A percentile compares a stretch with the other conserved stretches of the same genome.
phyloP scores from a whole-genome alignment of 495 filamentous ascomycete genomes.

The Hypoxylon crocopeplum region DNA sequence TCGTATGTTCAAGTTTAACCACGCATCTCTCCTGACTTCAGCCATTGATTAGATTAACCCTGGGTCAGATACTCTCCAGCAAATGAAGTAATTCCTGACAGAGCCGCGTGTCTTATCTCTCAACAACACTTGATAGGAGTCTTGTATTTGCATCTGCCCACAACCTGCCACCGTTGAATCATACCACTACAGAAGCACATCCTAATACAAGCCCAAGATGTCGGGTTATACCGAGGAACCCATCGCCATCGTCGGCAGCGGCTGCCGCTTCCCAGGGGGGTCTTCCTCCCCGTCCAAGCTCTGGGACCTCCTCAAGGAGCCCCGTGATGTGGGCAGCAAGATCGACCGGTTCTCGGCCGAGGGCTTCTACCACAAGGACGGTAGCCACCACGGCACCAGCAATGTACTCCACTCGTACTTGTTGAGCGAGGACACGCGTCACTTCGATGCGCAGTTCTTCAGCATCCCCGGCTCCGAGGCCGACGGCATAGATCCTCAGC shows the following conservation, averaged over 20 bases:
- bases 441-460: conserved; percentile 19
- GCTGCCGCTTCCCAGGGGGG: conserved; percentile 15
- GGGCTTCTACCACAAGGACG: conserved; percentile 33
- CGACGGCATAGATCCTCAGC: conserved; percentile 35
- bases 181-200: too few species aligned
- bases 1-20: too few species aligned
- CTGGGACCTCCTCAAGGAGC: conserved; percentile 12
- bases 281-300: conserved; percentile 1
- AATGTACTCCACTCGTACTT: conserved; percentile 15
- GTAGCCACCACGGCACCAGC: conserved; percentile 16
- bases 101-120: too few species aligned
- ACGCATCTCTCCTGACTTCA: too few species aligned
- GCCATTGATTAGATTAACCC: too few species aligned
- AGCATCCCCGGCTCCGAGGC: conserved; percentile 46
- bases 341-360: conserved; percentile 29
- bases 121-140: too few species aligned
- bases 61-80: too few species aligned
- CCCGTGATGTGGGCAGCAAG: conserved; percentile 11
- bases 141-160: too few species aligned
- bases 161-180: too few species aligned
- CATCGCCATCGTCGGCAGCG: conserved; percentile 17
- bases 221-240: background rate
- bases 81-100: too few species aligned
- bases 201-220: too few species aligned
- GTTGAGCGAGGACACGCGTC: conserved; percentile 1